Evolutionary conservation across 192 early-diverging fungal species (phyloP).

Genomic region (Podila minutissima): DNA sequence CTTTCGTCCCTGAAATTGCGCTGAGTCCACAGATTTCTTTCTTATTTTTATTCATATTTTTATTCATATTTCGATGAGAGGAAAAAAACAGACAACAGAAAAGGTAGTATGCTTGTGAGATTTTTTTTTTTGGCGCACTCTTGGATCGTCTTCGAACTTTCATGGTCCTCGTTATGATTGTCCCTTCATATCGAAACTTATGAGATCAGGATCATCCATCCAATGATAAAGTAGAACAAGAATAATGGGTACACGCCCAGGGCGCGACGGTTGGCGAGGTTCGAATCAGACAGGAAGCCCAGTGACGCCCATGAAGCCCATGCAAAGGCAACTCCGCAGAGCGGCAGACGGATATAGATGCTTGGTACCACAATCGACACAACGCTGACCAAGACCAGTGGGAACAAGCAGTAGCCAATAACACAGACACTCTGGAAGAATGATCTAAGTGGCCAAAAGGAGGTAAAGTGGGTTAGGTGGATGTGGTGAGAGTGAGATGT

Average conservation of each 20-base stretch:
- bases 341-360: conserved; percentile 77
- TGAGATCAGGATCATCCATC: conserved; percentile 91
- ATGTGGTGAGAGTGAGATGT: too few relatives aligned
- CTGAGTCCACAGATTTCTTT: background rate
- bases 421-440: conserved; percentile 98
- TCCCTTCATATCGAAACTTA: conserved; percentile 30
- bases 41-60: background rate
- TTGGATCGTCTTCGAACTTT: background rate
- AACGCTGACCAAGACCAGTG: conserved; percentile 84
- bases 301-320: conserved; percentile 96
- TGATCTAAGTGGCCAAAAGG: conserved; percentile 65
- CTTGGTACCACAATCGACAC: conserved; percentile 71
- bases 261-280: conserved; percentile 84
- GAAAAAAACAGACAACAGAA: background rate
- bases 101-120: background rate
- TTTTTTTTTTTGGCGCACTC: background rate
- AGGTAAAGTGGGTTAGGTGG: background rate
- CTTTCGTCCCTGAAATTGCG: background rate
- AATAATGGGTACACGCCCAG: conserved; percentile 95
- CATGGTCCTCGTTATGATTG: background rate
- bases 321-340: conserved; percentile 79
- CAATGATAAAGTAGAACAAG: conserved; percentile 95
- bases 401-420: conserved; percentile 97
- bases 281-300: conserved; percentile 89
- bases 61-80: background rate